Evolutionary conservation across 345 rosid species (phyloP), one percentile per base, ranked within the genome.

Genomic region (Streptanthus diversifolius): DNA sequence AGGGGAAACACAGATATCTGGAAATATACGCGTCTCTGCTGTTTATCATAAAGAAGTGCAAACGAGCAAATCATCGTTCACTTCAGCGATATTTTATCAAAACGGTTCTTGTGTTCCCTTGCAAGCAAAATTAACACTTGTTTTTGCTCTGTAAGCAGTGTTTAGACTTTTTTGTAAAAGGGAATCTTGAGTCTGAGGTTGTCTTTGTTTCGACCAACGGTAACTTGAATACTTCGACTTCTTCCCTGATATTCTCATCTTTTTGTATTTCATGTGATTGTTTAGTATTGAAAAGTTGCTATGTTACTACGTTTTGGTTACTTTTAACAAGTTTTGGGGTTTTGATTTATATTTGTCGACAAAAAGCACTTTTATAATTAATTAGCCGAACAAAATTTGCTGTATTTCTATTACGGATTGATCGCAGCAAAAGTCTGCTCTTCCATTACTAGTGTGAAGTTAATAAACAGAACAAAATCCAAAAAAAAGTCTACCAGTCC

Each of bases 161-260:
- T 35, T 37, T 61, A 47, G 39, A 60, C 22, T 22, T 22, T 32
- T 67, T 10, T 57, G 67, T 58, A 66, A 59, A 15, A 58, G 78
- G 54, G 54, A 40, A 59, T 21, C 68, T 25, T 5, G 19, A 37
- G 51, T 36, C 7, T 37, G 68, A 74, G 44, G 39, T 74, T 49
- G 45, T 68, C 63, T 41, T 60, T 75, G 68, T 47, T 56, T 57
- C 61, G 5, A 39, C 53, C 53, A 57, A 74, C 55, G 41, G 63
- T 54, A 32, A 53, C 63, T 63, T 53, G 56, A 63, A 41, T 41
- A 53, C 54, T 59, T 24, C 36, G 55, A 59, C 39, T 17, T 49
- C 27, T 0, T 24, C 22, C 22, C 13, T 39, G 22, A 0, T 11
- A 3, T 51, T 32, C 64, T 33, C 15, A 24, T 65, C 5, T 45